Conservation (phyloP, 2,329 filamentous ascomycete genomes). For the Fusarium foetens region DNA sequence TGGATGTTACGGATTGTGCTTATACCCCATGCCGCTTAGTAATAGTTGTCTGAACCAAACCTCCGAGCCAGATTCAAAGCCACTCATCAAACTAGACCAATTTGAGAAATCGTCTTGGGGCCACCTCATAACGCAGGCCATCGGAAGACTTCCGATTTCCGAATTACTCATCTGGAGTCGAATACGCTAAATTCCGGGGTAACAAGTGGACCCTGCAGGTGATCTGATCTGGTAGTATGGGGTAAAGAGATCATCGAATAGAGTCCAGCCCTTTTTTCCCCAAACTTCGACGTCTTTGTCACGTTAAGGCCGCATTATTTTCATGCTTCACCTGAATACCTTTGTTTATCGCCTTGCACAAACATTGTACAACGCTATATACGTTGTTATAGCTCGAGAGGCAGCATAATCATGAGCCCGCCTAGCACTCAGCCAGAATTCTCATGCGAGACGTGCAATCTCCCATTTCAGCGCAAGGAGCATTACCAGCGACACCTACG, state of each 20-base stretch:
- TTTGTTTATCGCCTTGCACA: accelerated
- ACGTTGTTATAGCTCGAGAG: neutral
- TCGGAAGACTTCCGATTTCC: neutral
- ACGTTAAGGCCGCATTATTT: no score
- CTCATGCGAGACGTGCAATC: conserved; percentile 5
- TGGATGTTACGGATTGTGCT: neutral
- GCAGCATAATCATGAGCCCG: neutral
- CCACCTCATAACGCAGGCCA: neutral
- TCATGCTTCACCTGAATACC: accelerated
- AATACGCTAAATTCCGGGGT: neutral
- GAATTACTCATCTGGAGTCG: neutral
- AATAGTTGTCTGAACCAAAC: neutral
- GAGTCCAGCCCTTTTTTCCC: neutral
- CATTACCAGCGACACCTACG: conserved; percentile 3
- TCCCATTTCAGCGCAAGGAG: conserved; percentile 5
- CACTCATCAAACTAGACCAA: neutral
- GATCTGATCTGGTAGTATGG: neutral
- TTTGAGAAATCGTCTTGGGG: accelerated
- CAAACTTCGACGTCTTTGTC: neutral
- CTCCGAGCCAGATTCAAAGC: neutral
- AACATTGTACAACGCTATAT: accelerated
- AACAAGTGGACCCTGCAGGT: neutral
- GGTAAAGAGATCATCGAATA: neutral
- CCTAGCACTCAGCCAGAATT: neutral
- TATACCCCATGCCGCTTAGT: neutral